Evolutionary conservation across 768 basidiomycete genomes (phyloP), one percentile per base, ranked within the genome.

Genomic region (Lepiota venenata): DNA sequence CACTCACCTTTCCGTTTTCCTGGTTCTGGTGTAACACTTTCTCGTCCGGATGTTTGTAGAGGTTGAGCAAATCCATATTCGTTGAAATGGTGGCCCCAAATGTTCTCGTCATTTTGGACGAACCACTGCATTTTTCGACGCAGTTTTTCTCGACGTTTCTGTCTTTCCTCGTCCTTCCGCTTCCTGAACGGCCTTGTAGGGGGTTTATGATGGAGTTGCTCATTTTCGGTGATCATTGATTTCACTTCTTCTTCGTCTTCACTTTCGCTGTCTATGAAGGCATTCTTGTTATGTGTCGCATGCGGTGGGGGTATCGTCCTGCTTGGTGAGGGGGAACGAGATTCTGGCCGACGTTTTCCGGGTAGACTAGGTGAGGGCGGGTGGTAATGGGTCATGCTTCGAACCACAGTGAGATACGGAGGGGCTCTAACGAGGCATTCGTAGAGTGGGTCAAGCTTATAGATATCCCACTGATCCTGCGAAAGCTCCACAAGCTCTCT

Each of bases 391-490:
- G 61, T 2, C 2, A 48, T 29, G 20, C 29, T 29, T 11, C 67
- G 65, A 36, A 81, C 75, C 3, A 63, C 63, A 1, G 72, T 65
- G 15, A 71, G 45, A 3, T 71, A 66, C 8, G 80, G 77, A 49
- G 69, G 68, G 32, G 65, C 64, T 29, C 69, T 77, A 8, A 89
- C 82, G 54, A 71, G 67, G 63, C 89, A 92, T 20, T 80, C 78
- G 59, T 91, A 91, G n/a, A 68, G 66, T 2, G 85, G 82, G 63
- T 92, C 90, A 7, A 92, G 76, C 63, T 91, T 91, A 70, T 91
- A 85, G 25, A 91, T 83, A 57, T 92, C 90, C 90, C 90, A 92
- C 65, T 91, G 88, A 35, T 91, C 87, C 64, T 87, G 86, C 16
- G 80, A 78, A 63, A 79, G 79, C 55, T 78, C 65, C 49, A 79